Evolutionary conservation across 2,329 filamentous ascomycete genomes (phyloP).

Genomic region (Leptographium galeiforme): DNA sequence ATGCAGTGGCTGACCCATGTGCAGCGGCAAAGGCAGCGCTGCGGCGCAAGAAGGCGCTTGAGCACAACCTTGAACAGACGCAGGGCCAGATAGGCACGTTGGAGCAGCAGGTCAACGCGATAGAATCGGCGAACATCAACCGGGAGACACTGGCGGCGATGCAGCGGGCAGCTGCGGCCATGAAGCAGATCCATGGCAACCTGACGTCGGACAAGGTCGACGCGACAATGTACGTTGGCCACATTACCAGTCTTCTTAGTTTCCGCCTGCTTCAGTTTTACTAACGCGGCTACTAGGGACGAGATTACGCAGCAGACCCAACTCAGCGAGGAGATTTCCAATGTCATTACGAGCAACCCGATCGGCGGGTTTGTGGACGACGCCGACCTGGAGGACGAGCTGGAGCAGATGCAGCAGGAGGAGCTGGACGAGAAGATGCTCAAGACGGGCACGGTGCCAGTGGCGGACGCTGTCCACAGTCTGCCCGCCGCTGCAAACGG

Average conservation of each 20-base stretch:
- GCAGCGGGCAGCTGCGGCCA: slow-evolving; percentile 79
- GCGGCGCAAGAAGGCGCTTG: slow-evolving; percentile 86
- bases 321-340: slow-evolving; percentile 84
- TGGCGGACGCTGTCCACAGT: slow-evolving; percentile 62
- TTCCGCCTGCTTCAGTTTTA: slow-evolving; percentile 8
- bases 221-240: slow-evolving; percentile 59
- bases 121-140: slow-evolving; percentile 98
- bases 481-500: slow-evolving; percentile 63
- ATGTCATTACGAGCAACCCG: slow-evolving; percentile 62
- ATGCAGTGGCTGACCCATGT: not conserved
- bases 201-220: slow-evolving; percentile 93
- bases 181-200: slow-evolving; percentile 84
- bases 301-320: slow-evolving; percentile 81
- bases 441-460: slow-evolving; percentile 72
- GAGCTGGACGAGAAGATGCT: slow-evolving; percentile 89
- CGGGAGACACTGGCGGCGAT: slow-evolving; percentile 89
- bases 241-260: not conserved
- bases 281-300: slow-evolving; percentile 51
- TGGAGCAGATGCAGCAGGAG: slow-evolving; percentile 82
- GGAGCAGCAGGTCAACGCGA: slow-evolving; percentile 90
- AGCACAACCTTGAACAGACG: slow-evolving; percentile 85
- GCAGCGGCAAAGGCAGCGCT: slow-evolving; percentile 81
- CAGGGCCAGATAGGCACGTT: slow-evolving; percentile 79
- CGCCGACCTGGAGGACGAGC: slow-evolving; percentile 69
- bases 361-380: slow-evolving; percentile 67